Conservation (phyloP, 2,329 filamentous ascomycete genomes). For the Aspergillus brunneoviolaceus region DNA sequence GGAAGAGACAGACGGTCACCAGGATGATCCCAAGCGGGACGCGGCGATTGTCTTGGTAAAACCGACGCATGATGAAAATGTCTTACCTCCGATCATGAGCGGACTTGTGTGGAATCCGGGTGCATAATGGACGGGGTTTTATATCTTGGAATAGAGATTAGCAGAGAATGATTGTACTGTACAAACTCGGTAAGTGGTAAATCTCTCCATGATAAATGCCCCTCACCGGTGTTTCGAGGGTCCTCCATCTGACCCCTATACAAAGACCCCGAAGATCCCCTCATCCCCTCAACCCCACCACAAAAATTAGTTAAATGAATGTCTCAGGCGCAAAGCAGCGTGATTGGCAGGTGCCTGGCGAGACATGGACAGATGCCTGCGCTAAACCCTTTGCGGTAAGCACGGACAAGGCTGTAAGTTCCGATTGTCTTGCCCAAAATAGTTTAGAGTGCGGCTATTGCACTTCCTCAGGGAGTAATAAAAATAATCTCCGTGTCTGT, state of each 20-base stretch:
- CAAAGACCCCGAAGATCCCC: too few relatives aligned
- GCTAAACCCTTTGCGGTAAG: background rate
- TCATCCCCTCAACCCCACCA: too few relatives aligned
- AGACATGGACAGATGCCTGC: background rate
- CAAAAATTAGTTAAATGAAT: background rate
- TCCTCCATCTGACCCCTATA: too few relatives aligned
- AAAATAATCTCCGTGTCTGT: background rate
- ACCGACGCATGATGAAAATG: constrained; percentile 14
- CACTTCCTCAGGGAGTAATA: too few relatives aligned
- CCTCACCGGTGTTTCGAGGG: too few relatives aligned
- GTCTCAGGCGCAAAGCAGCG: background rate
- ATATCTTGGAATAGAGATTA: too few relatives aligned
- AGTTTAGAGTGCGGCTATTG: background rate
- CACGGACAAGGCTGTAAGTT: background rate
- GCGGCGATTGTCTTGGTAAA: constrained; percentile 27
- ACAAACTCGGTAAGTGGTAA: too few relatives aligned
- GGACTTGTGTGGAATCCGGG: background rate
- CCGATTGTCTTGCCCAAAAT: background rate
- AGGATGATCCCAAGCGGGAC: constrained; percentile 27
- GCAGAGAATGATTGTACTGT: too few relatives aligned
- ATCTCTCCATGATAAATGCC: too few relatives aligned
- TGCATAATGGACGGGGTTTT: background rate
- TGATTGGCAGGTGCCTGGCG: background rate
- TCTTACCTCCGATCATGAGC: constrained; percentile 11
- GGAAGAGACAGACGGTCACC: constrained; percentile 21